A percentile compares a stretch with the other conserved stretches of the same genome.
These are phyloP conservation scores for Mimosa pudica DNA, from an alignment of 306 rosid genomes.

Conservation along the genomic window DNA sequence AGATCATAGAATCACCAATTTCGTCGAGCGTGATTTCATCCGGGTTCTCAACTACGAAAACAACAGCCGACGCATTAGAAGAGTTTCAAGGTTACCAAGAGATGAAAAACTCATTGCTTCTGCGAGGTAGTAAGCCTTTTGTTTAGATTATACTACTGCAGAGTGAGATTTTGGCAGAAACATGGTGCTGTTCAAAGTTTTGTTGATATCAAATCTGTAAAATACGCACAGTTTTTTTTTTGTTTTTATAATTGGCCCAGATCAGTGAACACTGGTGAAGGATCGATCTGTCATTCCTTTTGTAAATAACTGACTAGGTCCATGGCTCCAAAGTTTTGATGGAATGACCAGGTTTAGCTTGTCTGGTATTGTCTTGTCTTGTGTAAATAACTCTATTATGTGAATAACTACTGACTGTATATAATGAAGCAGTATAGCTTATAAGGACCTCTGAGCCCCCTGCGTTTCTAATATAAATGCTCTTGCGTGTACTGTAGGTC, in stretches of 20 bases:
- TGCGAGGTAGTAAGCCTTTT: constrained; percentile 45
- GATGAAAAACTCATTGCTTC: constrained; percentile 64
- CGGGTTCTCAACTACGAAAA: constrained; percentile 46
- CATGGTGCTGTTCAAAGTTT: constrained; percentile 2
- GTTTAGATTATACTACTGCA: constrained; percentile 31
- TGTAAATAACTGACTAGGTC: constrained; percentile 36
- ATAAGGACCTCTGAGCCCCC: constrained; percentile 1
- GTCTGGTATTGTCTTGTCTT: constrained; percentile 21
- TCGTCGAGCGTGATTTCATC: constrained; percentile 50
- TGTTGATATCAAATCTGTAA: constrained; percentile 28
- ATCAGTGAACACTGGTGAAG: constrained; percentile 17
- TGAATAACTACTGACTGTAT: constrained; percentile 14
- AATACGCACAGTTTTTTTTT: constrained; percentile 31
- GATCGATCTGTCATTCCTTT: constrained; percentile 29
- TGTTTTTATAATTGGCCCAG: background rate
- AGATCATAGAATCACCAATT: constrained; percentile 36
- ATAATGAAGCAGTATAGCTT: constrained; percentile 28
- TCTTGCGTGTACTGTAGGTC: background rate
- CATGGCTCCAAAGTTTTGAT: constrained; percentile 26
- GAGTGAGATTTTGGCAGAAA: constrained; percentile 8
- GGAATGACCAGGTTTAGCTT: constrained; percentile 5
- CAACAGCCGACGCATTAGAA: constrained; percentile 81
- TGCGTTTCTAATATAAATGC: background rate
- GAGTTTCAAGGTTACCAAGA: constrained; percentile 77
- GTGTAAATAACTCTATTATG: constrained; percentile 30